Evolutionary conservation across 2,329 filamentous ascomycete species (phyloP), one percentile per base, ranked within the genome.

Genomic region (Alternaria triticina): DNA sequence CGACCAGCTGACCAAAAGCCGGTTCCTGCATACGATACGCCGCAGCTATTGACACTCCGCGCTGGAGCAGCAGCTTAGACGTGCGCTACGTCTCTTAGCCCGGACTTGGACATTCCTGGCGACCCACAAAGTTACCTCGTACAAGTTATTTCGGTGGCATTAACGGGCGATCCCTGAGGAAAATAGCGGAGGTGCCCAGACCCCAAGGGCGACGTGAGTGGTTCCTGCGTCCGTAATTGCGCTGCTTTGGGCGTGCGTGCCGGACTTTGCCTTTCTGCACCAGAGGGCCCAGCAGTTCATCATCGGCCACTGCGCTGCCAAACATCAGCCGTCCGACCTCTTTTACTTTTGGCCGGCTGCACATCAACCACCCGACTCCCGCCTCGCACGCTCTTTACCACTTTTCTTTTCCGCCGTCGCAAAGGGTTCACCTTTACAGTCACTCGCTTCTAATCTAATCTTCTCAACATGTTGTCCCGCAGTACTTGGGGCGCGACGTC

Each of bases 401-500:
- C 12, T 64, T 70, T 69, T 62, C 43, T 66, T 68, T n/a, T 62
- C 65, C 59, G 64, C 66, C 30, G 54, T 27, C 47, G 20, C 8
- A 54, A 47, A 60, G 54, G 10, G 22, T 51, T 51, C 44, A 17
- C 33, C 64, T 62, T 69, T 62, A 57, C 68, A 68, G 61, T 70
- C 74, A 59, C 66, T 73, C 73, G 49, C 64, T 71, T 56, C n/a
- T 63, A 65, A 45, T 65, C 51, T 64, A 69, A 61, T 59, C 50
- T 11, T 44, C 51, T 27, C 50, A 51, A 49, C 47, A 72, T 71
- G 66, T 62, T 71, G 57, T 63, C 70, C 44, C 69, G 66, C 59
- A 60, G 63, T 33, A 64, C 70, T 27, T 54, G 71, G 57, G 70
- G 66, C 66, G 68, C 70, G 17, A 59, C 75, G 65, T 74, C 76